Conservation (phyloP, 2,329 filamentous ascomycete species). For the Calonectria hongkongensis region DNA sequence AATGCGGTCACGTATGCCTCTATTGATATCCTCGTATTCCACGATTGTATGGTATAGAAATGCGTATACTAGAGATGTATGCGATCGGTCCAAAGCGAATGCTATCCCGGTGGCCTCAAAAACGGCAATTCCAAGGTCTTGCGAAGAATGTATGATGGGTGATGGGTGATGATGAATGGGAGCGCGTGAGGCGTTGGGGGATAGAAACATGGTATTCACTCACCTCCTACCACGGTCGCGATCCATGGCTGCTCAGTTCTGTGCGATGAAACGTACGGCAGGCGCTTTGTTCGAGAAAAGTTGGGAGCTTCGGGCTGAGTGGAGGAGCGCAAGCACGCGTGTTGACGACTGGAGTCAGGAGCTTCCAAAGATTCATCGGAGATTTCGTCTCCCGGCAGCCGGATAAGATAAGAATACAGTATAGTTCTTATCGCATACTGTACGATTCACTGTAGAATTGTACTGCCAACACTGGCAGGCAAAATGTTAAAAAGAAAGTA, state of each 20-base stretch:
- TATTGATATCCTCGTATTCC: background rate
- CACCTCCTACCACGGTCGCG: conserved; percentile 64
- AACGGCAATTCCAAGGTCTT: conserved; percentile 31
- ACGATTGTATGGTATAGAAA: background rate
- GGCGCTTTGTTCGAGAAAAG: conserved; percentile 33
- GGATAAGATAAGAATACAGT: conserved; percentile 50
- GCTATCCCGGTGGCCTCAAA: conserved; percentile 13
- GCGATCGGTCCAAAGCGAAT: conserved; percentile 33
- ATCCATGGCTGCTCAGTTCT: conserved; percentile 55
- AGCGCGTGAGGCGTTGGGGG: conserved; percentile 22
- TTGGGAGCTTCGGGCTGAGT: conserved; percentile 30
- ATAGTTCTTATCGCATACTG: background rate
- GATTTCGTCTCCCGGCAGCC: conserved; percentile 49
- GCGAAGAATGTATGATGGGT: conserved; percentile 36
- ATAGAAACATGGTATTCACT: conserved; percentile 45
- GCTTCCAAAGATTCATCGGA: conserved; percentile 47
- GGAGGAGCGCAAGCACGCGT: conserved; percentile 50
- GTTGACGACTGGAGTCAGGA: conserved; percentile 41
- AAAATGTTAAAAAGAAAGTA: background rate
- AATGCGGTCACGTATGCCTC: background rate
- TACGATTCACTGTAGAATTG: background rate
- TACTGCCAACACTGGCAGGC: too few relatives aligned
- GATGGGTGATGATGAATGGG: conserved; percentile 33
- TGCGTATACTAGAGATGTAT: background rate
- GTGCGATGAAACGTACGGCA: conserved; percentile 36